Evolutionary conservation across 1,139 yeast genomes (phyloP).

Genomic region (Geotrichum cucujoidarum): DNA sequence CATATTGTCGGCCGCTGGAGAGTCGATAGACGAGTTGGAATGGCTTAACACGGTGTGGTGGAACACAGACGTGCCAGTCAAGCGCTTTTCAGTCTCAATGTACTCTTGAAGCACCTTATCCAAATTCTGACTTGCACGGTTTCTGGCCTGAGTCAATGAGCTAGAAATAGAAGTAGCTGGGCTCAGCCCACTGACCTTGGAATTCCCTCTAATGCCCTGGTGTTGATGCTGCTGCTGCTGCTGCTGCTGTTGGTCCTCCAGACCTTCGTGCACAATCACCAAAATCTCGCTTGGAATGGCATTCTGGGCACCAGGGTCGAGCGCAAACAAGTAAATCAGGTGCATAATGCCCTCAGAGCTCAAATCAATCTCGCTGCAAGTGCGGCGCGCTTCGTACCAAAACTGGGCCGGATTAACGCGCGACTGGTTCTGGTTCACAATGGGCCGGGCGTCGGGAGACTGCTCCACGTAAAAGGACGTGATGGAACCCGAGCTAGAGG

Average conservation of each 20-base stretch:
- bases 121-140: slow-evolving; percentile 10
- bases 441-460: slow-evolving; percentile 1
- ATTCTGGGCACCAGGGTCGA: slow-evolving; percentile 8
- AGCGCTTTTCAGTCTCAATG: slow-evolving; percentile 13
- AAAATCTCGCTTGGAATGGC: slow-evolving; percentile 6
- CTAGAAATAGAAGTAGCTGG: not conserved
- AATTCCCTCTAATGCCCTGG: too few relatives aligned
- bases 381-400: slow-evolving; percentile 10
- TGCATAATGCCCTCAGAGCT: not conserved
- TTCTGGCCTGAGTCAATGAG: not conserved
- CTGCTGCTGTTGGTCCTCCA: not conserved
- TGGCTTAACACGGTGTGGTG: slow-evolving; percentile 9
- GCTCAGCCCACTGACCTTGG: not conserved
- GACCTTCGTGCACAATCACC: slow-evolving; percentile 12
- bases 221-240: too few relatives aligned
- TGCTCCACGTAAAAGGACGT: slow-evolving; percentile 10
- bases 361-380: slow-evolving; percentile 1
- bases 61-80: slow-evolving; percentile 3
- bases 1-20: not conserved
- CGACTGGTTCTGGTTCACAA: not conserved
- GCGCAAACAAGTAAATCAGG: slow-evolving; percentile 4
- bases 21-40: not conserved
- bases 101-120: slow-evolving; percentile 12
- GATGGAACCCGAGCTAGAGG: slow-evolving; percentile 11
- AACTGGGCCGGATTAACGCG: slow-evolving; percentile 11